phyloP scores from a whole-genome alignment of 306 rosid species.

The Dalbergia cultrata region DNA sequence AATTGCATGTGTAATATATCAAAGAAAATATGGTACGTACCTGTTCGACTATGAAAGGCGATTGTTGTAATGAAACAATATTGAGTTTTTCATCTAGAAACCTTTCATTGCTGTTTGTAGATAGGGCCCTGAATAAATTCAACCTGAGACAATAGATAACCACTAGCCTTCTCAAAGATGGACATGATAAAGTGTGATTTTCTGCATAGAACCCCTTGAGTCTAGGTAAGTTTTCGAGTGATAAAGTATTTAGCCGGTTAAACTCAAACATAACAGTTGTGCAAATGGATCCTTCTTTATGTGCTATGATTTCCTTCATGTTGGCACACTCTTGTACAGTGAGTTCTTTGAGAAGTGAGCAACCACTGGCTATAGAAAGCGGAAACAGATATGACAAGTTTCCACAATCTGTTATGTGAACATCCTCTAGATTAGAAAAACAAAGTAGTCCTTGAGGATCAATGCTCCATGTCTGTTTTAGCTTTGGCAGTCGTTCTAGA shows the following conservation, averaged over 20 bases:
- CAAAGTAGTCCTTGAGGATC: no score
- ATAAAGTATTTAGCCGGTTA: background rate
- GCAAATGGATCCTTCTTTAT: background rate
- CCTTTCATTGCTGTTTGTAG: background rate
- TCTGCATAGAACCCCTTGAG: background rate
- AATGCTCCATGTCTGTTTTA: no score
- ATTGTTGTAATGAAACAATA: background rate
- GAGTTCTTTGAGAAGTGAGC: background rate
- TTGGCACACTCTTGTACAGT: background rate
- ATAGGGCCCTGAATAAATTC: background rate
- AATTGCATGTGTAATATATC: background rate
- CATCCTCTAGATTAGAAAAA: no score
- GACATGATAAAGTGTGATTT: background rate
- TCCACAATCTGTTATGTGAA: no score
- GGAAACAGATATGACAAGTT: no score
- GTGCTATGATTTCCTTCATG: conserved; percentile 18
- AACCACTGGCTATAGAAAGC: background rate
- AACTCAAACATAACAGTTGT: conserved; percentile 8
- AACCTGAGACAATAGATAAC: background rate
- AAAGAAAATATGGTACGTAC: background rate
- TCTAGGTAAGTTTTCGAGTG: background rate
- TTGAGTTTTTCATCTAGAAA: background rate
- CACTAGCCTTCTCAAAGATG: background rate
- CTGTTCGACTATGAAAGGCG: conserved; percentile 16
- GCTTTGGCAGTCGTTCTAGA: no score